These are phyloP conservation scores for Croton setiger DNA, from an alignment of 441 rosid species.

Conservation along the genomic window DNA sequence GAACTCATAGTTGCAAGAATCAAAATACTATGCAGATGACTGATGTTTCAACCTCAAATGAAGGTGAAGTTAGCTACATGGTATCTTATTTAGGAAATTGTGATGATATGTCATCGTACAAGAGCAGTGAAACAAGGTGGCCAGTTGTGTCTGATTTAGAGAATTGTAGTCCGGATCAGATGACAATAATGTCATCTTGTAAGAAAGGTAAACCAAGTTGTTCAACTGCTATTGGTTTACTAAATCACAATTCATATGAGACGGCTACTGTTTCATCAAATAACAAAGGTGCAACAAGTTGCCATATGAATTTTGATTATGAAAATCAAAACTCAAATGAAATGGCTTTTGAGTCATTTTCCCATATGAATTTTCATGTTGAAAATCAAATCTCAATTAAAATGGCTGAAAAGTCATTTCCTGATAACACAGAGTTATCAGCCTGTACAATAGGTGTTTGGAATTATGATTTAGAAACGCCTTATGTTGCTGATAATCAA, in stretches of 20 bases:
- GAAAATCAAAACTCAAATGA: not conserved
- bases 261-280: too few relatives aligned
- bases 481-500: not conserved
- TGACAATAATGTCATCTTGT: not conserved
- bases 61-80: too few relatives aligned
- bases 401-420: not conserved
- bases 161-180: not conserved
- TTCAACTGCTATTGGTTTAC: not conserved
- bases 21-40: not conserved
- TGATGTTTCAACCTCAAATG: too few relatives aligned
- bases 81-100: not conserved
- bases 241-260: not conserved
- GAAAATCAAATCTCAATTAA: not conserved
- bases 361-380: not conserved
- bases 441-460: not conserved
- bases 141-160: not conserved
- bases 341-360: not conserved
- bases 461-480: not conserved
- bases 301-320: not conserved
- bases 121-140: not conserved
- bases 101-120: not conserved
- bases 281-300: not conserved
- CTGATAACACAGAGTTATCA: not conserved
- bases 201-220: not conserved
- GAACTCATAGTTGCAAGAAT: not conserved